Conservation (phyloP, 2,329 filamentous ascomycete species). For the Talaromyces sp. region DNA sequence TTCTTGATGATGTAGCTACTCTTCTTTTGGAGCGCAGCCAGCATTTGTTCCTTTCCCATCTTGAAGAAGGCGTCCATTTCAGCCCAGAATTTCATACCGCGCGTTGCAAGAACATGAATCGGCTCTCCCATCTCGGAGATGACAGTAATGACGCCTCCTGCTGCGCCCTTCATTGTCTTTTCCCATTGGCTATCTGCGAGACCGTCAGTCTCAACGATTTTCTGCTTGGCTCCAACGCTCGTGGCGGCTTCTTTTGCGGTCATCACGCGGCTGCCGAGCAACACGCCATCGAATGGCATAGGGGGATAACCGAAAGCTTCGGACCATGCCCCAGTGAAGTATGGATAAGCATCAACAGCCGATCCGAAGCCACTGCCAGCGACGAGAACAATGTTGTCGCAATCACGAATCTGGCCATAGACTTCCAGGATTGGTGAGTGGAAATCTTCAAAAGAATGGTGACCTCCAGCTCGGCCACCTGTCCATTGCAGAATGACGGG, state of each 20-base stretch:
- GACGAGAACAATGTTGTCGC: constrained; percentile 80
- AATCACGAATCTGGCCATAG: constrained; percentile 81
- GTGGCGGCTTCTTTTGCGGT: constrained; percentile 88
- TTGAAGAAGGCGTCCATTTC: constrained; percentile 99
- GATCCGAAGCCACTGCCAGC: constrained; percentile 90
- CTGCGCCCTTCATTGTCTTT: constrained; percentile 83
- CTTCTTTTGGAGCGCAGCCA: constrained; percentile 52
- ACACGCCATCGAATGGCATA: constrained; percentile 90
- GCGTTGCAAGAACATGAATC: constrained; percentile 95
- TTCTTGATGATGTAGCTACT: constrained; percentile 78
- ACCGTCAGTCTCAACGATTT: constrained; percentile 80
- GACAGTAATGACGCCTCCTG: constrained; percentile 92
- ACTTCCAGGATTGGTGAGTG: constrained; percentile 85
- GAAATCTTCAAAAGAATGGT: constrained; percentile 94
- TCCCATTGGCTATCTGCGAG: constrained; percentile 82
- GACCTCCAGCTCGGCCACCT: constrained; percentile 85
- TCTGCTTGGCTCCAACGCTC: constrained; percentile 82
- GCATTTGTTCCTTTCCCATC: constrained; percentile 87
- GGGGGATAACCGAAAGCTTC: constrained; percentile 78
- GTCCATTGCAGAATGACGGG: constrained; percentile 95
- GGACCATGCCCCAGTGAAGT: constrained; percentile 84
- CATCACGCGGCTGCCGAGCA: constrained; percentile 93
- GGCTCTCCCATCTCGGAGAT: constrained; percentile 99
- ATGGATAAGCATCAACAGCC: constrained; percentile 85
- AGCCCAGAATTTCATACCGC: constrained; percentile 93